These are phyloP conservation scores for Candida gorgasii DNA, from an alignment of 805 yeast species.

Conservation along the genomic window DNA sequence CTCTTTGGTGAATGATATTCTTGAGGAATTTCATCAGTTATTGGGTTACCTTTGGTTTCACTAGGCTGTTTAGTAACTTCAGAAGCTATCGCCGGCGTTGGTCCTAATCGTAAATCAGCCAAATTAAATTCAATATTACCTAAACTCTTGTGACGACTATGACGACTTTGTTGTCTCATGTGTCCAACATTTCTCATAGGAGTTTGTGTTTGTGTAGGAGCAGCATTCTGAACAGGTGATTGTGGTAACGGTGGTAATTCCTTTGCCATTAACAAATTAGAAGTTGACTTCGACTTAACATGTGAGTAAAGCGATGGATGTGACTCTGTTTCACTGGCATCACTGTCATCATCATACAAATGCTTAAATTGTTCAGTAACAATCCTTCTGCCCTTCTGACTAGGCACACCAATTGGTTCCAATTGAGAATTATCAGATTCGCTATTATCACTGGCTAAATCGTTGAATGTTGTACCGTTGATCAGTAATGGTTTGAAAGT, in stretches of 20 bases:
- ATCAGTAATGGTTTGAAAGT: constrained; percentile 13
- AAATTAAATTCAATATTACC: constrained; percentile 29
- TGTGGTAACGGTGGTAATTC: constrained; percentile 17
- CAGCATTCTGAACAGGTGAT: neutral
- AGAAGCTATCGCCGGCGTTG: neutral
- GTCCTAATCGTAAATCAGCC: constrained; percentile 12
- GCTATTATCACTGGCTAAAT: constrained; percentile 21
- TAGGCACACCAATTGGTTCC: constrained; percentile 40
- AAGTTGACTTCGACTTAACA: constrained; percentile 22
- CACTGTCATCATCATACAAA: constrained; percentile 21
- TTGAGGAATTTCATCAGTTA: neutral
- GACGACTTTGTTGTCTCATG: constrained; percentile 22
- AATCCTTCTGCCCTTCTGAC: constrained; percentile 29
- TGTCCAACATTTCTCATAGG: constrained; percentile 16
- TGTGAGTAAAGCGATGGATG: constrained; percentile 20
- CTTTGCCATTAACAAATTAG: constrained; percentile 17
- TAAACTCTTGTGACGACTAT: constrained; percentile 42
- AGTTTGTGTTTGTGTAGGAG: constrained; percentile 13
- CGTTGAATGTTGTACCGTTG: constrained; percentile 30
- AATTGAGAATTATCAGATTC: constrained; percentile 13
- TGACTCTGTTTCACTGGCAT: constrained; percentile 35
- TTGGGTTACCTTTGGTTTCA: neutral
- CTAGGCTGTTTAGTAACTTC: no score
- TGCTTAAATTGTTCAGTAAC: constrained; percentile 27
- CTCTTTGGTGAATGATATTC: neutral